Evolutionary conservation across 345 rosid genomes (phyloP).

Genomic region (Pelargonium nanum): DNA sequence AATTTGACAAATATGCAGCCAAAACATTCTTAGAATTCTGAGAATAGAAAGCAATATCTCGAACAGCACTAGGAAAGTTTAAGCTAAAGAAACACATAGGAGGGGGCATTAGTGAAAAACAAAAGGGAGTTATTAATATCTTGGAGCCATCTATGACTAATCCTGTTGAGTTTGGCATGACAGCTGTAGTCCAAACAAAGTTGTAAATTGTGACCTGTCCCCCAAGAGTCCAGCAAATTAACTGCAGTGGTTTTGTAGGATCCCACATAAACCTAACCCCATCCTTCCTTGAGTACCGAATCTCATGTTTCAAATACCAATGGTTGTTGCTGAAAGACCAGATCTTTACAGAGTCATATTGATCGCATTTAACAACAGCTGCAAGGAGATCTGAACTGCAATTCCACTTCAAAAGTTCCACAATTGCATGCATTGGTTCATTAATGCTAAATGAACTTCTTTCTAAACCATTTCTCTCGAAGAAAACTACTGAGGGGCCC

Average conservation of each 20-base stretch:
- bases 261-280: slow-evolving; percentile 83
- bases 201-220: slow-evolving; percentile 58
- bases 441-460: slow-evolving; percentile 59
- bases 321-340: slow-evolving; percentile 87
- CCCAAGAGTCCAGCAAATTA: slow-evolving; percentile 72
- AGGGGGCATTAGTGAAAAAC: slow-evolving; percentile 79
- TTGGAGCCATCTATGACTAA: slow-evolving; percentile 66
- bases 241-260: slow-evolving; percentile 77
- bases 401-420: slow-evolving; percentile 77
- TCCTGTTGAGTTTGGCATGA: slow-evolving; percentile 70
- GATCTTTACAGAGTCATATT: slow-evolving; percentile 51
- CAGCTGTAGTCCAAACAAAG: slow-evolving; percentile 70
- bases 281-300: slow-evolving; percentile 47
- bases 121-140: slow-evolving; percentile 73
- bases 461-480: slow-evolving; percentile 81
- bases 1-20: slow-evolving; percentile 71
- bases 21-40: slow-evolving; percentile 44
- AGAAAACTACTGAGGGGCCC: slow-evolving; percentile 58
- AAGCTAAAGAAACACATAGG: slow-evolving; percentile 74
- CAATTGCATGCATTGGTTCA: slow-evolving; percentile 35
- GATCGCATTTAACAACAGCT: slow-evolving; percentile 49
- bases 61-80: slow-evolving; percentile 51
- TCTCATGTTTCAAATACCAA: slow-evolving; percentile 89
- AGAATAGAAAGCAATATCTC: slow-evolving; percentile 52
- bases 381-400: slow-evolving; percentile 84